A percentile compares a stretch with the other conserved stretches of the same genome.
These are phyloP conservation scores for Aspergillus glaucus DNA, from an alignment of 2,329 filamentous ascomycete species.

Conservation along the genomic window DNA sequence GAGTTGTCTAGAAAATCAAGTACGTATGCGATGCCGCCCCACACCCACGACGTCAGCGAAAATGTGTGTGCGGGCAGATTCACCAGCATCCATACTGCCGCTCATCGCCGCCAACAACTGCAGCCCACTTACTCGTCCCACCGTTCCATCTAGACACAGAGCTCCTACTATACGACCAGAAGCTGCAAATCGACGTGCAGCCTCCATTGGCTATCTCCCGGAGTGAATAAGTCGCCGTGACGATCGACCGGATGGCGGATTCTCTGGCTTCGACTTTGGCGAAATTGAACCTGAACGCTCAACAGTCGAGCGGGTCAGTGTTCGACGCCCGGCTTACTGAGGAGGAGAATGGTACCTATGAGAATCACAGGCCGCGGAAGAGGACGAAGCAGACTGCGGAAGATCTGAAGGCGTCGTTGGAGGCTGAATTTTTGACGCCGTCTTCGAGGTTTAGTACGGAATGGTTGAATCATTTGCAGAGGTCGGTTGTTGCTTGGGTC, in stretches of 20 bases:
- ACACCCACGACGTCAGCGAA: conserved; percentile 24
- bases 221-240: not conserved
- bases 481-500: conserved; percentile 39
- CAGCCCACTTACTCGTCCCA: not conserved
- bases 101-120: conserved; percentile 12
- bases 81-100: conserved; percentile 12
- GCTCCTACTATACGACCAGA: not conserved
- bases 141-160: not conserved
- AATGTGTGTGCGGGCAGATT: conserved; percentile 7
- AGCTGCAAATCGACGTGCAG: not conserved
- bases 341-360: conserved; percentile 22
- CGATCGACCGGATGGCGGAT: conserved; percentile 17
- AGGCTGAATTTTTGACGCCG: conserved; percentile 71
- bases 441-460: conserved; percentile 70
- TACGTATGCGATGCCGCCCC: conserved; percentile 5
- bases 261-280: conserved; percentile 21
- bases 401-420: conserved; percentile 64
- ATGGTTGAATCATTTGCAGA: conserved; percentile 86
- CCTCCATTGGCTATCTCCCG: not conserved
- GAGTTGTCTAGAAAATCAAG: too few relatives aligned
- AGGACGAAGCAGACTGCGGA: conserved; percentile 44
- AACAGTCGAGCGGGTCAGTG: conserved; percentile 15
- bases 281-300: conserved; percentile 20
- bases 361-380: conserved; percentile 37
- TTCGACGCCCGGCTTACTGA: conserved; percentile 26